Percentiles rank a stretch among this genome's conserved stretches.
phyloP scores from a whole-genome alignment of 2,329 filamentous ascomycete species.

The Sporothrix phasma region DNA sequence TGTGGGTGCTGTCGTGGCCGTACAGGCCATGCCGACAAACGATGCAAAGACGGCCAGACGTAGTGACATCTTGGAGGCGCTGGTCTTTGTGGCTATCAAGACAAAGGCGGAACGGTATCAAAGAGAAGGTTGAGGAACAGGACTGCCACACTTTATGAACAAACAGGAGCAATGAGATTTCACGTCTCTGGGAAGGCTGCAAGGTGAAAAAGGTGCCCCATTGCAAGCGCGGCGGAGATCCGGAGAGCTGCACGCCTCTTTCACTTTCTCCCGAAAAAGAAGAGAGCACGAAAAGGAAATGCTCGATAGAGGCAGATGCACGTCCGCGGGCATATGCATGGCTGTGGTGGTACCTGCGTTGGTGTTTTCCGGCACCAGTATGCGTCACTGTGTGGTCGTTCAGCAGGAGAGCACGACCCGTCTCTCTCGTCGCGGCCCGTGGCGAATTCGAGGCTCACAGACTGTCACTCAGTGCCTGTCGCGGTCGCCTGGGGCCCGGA shows the following conservation, averaged over 20 bases:
- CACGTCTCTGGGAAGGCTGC: too few species aligned
- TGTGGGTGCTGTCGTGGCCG: not conserved
- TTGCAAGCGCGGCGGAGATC: not conserved
- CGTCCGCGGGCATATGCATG: slow-evolving; percentile 1
- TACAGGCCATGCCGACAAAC: not conserved
- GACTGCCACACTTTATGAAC: too few species aligned
- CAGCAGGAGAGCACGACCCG: not conserved
- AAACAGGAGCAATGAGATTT: too few species aligned
- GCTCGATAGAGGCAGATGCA: not conserved
- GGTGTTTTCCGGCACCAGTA: not conserved
- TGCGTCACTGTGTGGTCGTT: not conserved
- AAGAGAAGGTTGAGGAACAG: too few species aligned
- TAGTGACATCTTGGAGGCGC: not conserved
- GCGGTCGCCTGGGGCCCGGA: too few species aligned
- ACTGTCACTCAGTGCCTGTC: not conserved
- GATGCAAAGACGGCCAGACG: not conserved
- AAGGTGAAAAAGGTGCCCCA: too few species aligned
- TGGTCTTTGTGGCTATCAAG: not conserved
- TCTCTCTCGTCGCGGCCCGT: too few species aligned
- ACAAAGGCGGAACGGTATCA: too few species aligned
- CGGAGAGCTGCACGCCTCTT: not conserved
- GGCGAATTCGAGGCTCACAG: too few species aligned
- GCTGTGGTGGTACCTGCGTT: not conserved
- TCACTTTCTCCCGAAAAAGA: too few species aligned
- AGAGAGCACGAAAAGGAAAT: too few species aligned